These are phyloP conservation scores for Podila horticola DNA, from an alignment of 192 early-diverging fungal species.

Conservation along the genomic window DNA sequence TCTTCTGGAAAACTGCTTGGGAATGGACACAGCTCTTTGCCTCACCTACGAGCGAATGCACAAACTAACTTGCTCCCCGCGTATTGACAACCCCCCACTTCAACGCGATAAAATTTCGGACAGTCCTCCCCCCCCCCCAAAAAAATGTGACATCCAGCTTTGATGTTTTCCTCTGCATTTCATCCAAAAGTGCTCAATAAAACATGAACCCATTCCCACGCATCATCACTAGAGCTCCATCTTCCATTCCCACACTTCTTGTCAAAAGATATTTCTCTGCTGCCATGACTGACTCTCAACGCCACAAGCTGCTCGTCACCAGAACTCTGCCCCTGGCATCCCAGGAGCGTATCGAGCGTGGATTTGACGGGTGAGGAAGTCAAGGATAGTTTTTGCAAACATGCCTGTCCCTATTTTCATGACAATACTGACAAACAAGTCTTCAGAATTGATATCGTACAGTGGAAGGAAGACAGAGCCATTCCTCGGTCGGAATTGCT, in stretches of 20 bases:
- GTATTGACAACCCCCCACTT: no score
- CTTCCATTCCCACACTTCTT: conserved; percentile 4
- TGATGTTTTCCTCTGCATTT: no score
- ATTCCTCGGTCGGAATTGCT: conserved; percentile 65
- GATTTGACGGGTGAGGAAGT: conserved; percentile 22
- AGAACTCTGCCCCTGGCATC: conserved; percentile 57
- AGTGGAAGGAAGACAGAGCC: conserved; percentile 61
- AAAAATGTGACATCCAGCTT: no score
- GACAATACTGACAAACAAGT: background rate
- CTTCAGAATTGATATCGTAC: conserved; percentile 58
- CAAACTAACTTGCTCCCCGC: no score
- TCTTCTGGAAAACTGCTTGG: background rate
- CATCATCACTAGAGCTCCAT: conserved; percentile 6
- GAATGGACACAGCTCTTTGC: conserved; percentile 14
- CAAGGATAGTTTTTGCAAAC: background rate
- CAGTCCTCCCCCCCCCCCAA: no score
- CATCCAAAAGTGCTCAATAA: background rate
- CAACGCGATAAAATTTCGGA: no score
- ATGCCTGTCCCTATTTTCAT: no score
- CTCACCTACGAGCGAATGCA: background rate
- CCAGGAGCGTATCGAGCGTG: conserved; percentile 58
- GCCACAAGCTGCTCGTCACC: conserved; percentile 57
- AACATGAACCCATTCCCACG: background rate
- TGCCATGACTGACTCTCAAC: conserved; percentile 15
- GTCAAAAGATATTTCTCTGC: conserved; percentile 22